Evolutionary conservation across 2,329 filamentous ascomycete species (phyloP).

Genomic region (Ceratocystis alfenasii): DNA sequence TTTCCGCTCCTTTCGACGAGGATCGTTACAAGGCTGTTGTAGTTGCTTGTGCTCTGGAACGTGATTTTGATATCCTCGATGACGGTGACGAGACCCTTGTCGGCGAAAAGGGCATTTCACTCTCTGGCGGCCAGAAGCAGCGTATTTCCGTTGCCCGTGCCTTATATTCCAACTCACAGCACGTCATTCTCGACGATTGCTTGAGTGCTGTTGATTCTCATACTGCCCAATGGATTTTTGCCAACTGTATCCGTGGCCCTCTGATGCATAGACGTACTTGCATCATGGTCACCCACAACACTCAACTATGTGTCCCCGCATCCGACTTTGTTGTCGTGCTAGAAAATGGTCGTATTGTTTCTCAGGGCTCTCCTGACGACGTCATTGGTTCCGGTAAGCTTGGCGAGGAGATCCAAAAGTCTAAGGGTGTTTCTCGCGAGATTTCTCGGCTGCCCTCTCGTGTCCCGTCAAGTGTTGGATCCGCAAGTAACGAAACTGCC

Average conservation of each 20-base stretch:
- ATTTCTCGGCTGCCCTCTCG: conserved; percentile 66
- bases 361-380: conserved; percentile 64
- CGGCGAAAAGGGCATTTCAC: conserved; percentile 90
- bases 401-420: conserved; percentile 70
- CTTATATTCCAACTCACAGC: conserved; percentile 87
- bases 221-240: conserved; percentile 96
- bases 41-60: conserved; percentile 78
- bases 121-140: conserved; percentile 96
- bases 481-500: conserved; percentile 45
- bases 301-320: conserved; percentile 70
- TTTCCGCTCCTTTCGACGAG: conserved; percentile 68
- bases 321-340: conserved; percentile 73
- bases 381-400: conserved; percentile 80
- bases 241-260: conserved; percentile 77
- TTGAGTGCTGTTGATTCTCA: conserved; percentile 95
- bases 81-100: conserved; percentile 87
- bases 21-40: conserved; percentile 79
- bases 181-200: conserved; percentile 87
- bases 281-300: conserved; percentile 90
- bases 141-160: conserved; percentile 92
- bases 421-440: conserved; percentile 54
- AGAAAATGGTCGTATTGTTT: conserved; percentile 69
- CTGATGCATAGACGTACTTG: conserved; percentile 84
- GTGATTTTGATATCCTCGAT: conserved; percentile 84
- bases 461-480: conserved; percentile 61